phyloP scores from a whole-genome alignment of 129 eudicot species.

The Rutidosis leptorrhynchoides region DNA sequence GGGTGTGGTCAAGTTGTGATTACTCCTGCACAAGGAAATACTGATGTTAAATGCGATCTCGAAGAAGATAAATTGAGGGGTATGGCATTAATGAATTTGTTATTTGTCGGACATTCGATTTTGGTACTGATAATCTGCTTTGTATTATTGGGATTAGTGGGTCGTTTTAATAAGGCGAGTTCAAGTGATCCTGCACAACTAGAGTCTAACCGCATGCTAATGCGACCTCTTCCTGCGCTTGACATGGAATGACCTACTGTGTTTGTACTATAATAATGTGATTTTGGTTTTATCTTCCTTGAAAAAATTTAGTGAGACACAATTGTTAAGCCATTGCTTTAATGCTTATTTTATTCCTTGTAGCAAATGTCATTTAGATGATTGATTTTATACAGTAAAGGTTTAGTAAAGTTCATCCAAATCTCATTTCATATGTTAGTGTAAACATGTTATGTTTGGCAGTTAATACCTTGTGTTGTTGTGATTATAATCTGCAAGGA shows the following conservation, averaged over 20 bases:
- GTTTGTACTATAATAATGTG: neutral
- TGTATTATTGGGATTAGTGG: conserved; percentile 44
- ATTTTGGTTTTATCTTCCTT: conserved; percentile 2
- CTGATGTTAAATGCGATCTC: conserved; percentile 68
- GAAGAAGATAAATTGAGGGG: conserved; percentile 74
- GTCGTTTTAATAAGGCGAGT: conserved; percentile 35
- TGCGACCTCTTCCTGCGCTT: conserved; percentile 55
- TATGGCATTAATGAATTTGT: conserved; percentile 57
- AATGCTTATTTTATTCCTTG: conserved; percentile 11
- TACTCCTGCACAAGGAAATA: conserved; percentile 24
- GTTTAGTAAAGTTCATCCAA: conserved; percentile 10
- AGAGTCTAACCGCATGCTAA: conserved; percentile 44
- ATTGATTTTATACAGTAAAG: conserved; percentile 8
- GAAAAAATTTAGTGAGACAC: conserved; percentile 4
- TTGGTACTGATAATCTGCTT: conserved; percentile 40
- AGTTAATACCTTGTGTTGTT: neutral
- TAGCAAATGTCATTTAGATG: conserved; percentile 23
- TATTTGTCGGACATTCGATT: conserved; percentile 58
- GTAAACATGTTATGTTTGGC: neutral
- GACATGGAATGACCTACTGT: conserved; percentile 49
- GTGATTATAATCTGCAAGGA: neutral
- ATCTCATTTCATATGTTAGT: neutral
- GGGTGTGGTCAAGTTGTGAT: conserved; percentile 57
- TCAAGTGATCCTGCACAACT: conserved; percentile 50
- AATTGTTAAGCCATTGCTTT: neutral